These are phyloP conservation scores for Podaxis mareebaensis DNA, from an alignment of 768 basidiomycete species.

Conservation along the genomic window DNA sequence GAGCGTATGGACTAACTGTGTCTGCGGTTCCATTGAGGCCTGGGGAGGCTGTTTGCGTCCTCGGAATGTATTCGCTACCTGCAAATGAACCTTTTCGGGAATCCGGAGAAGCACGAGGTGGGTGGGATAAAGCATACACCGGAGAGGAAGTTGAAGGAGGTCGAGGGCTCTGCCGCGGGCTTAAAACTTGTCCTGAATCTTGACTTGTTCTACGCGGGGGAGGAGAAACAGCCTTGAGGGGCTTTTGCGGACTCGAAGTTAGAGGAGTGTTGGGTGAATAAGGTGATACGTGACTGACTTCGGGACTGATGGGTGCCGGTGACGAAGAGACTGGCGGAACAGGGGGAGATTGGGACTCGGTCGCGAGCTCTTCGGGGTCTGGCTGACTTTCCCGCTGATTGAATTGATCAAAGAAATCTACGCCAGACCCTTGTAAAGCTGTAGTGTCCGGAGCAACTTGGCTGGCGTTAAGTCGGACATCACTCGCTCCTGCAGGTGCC, in stretches of 20 bases:
- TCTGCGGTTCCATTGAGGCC: neutral
- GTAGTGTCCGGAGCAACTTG: neutral
- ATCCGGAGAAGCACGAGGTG: constrained; percentile 9
- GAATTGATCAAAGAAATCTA: neutral
- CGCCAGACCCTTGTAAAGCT: neutral
- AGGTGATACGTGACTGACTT: neutral
- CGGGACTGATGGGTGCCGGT: neutral
- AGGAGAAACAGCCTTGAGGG: neutral
- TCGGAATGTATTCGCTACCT: constrained; percentile 1
- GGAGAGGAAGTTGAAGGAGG: constrained; percentile 1
- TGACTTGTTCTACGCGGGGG: neutral
- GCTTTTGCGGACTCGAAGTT: neutral
- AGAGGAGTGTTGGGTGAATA: neutral
- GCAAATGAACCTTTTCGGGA: neutral
- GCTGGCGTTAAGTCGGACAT: neutral
- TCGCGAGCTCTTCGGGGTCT: neutral
- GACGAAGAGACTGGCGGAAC: neutral
- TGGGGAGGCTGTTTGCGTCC: constrained; percentile 7
- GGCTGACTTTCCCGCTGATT: neutral
- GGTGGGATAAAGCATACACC: neutral
- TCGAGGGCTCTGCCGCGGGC: constrained; percentile 5
- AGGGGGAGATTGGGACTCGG: neutral
- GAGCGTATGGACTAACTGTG: constrained; percentile 1
- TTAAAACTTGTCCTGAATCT: neutral
- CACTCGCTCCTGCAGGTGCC: neutral